Evolutionary conservation across 495 filamentous ascomycete species (phyloP).

Genomic region (Xylaria intraflava): DNA sequence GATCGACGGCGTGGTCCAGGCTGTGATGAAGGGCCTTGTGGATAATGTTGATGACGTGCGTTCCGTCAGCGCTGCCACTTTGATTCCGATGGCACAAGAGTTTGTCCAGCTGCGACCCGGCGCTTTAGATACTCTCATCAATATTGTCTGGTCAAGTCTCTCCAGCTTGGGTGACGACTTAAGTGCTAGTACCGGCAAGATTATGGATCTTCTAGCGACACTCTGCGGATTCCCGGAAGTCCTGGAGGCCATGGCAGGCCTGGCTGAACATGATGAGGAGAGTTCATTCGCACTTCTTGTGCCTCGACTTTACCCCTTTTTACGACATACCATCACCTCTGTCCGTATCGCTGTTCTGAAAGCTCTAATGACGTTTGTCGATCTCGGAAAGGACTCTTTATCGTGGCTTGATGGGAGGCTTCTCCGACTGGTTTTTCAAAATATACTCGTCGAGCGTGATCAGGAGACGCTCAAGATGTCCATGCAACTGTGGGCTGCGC

Average conservation of each 20-base stretch:
- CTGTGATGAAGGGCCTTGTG: conserved; percentile 89
- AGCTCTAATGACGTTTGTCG: conserved; percentile 85
- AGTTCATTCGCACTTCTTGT: conserved; percentile 88
- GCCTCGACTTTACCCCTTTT: conserved; percentile 88
- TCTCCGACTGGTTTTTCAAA: conserved; percentile 85
- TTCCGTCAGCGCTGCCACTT: conserved; percentile 89
- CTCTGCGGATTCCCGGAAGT: conserved; percentile 93
- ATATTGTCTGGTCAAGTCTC: conserved; percentile 94
- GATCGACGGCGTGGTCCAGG: conserved; percentile 85
- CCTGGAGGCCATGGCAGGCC: conserved; percentile 85
- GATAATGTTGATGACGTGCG: conserved; percentile 94
- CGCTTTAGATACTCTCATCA: conserved; percentile 72
- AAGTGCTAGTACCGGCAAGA: conserved; percentile 91
- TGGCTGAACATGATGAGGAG: conserved; percentile 73
- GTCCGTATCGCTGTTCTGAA: conserved; percentile 90
- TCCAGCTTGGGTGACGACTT: conserved; percentile 93
- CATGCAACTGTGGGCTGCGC: conserved; percentile 75
- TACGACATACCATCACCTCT: conserved; percentile 93
- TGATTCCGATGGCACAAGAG: conserved; percentile 91
- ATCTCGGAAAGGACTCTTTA: conserved; percentile 74
- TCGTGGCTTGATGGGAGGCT: conserved; percentile 91
- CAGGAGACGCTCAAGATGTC: conserved; percentile 68
- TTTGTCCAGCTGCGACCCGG: conserved; percentile 76
- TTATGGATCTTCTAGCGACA: conserved; percentile 95
- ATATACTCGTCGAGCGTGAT: conserved; percentile 87